phyloP scores from a whole-genome alignment of 768 basidiomycete species.

The Podaxis sp. region DNA sequence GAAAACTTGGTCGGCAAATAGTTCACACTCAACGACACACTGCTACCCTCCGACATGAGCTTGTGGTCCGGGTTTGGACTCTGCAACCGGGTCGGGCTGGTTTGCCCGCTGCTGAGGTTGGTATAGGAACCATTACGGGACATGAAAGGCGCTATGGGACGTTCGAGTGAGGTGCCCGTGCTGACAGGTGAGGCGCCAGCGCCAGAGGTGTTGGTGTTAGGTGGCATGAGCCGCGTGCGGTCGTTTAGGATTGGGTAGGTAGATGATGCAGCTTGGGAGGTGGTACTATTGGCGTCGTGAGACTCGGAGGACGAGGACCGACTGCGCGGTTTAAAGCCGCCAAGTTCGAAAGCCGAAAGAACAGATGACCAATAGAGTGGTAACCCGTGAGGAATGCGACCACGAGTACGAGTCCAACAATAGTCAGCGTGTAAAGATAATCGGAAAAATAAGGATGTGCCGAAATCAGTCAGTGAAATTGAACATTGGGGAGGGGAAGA shows the following conservation, averaged over 20 bases:
- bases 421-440: not conserved
- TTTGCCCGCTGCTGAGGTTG: not conserved
- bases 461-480: not conserved
- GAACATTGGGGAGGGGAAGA: not conserved
- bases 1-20: conserved; percentile 29
- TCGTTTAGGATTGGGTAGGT: not conserved
- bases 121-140: not conserved
- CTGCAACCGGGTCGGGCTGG: not conserved
- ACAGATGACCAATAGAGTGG: not conserved
- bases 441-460: not conserved
- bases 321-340: not conserved
- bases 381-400: not conserved
- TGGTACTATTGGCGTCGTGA: conserved; percentile 3
- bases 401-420: not conserved
- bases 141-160: conserved; percentile 5
- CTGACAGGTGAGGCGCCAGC: not conserved
- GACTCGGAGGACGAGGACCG: conserved; percentile 11
- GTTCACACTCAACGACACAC: conserved; percentile 25
- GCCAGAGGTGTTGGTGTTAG: not conserved
- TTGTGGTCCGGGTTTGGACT: conserved; percentile 2
- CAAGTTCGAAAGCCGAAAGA: not conserved
- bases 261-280: not conserved
- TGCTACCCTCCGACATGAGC: conserved; percentile 16
- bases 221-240: not conserved
- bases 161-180: not conserved